Conservation (phyloP, 2,329 filamentous ascomycete species). For the Colletotrichum sp. region DNA sequence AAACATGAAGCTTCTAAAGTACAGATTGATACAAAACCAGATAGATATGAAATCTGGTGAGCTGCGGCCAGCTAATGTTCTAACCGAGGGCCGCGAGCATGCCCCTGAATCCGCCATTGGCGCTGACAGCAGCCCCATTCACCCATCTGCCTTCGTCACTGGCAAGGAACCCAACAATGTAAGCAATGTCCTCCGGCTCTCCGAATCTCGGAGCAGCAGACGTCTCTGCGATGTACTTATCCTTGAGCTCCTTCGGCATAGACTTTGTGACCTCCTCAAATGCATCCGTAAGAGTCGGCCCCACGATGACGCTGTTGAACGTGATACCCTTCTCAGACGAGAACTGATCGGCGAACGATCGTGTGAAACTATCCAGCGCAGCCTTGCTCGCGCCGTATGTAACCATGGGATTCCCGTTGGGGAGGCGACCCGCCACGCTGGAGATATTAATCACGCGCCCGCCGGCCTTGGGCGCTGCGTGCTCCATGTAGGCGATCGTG, state of each 20-base stretch:
- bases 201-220: not conserved
- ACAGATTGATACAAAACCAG: too few species aligned
- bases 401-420: not conserved
- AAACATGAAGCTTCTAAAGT: too few species aligned
- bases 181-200: not conserved
- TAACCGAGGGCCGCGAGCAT: not conserved
- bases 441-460: slow-evolving; percentile 39
- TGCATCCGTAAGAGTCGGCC: slow-evolving; percentile 26
- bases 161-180: slow-evolving; percentile 10
- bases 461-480: slow-evolving; percentile 32
- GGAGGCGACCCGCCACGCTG: slow-evolving; percentile 16
- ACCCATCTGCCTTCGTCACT: slow-evolving; percentile 7
- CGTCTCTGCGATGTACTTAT: fast-evolving
- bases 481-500: slow-evolving; percentile 30
- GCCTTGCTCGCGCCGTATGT: slow-evolving; percentile 38
- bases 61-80: too few species aligned
- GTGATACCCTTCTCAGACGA: slow-evolving; percentile 29
- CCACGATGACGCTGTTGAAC: slow-evolving; percentile 35
- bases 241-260: not conserved
- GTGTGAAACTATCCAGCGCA: slow-evolving; percentile 30
- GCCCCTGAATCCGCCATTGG: not conserved
- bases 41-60: too few species aligned
- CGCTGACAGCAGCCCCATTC: not conserved
- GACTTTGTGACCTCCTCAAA: not conserved
- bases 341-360: slow-evolving; percentile 33